Conservation (phyloP, 2,329 filamentous ascomycete species). For the Epichloe uncinata region DNA sequence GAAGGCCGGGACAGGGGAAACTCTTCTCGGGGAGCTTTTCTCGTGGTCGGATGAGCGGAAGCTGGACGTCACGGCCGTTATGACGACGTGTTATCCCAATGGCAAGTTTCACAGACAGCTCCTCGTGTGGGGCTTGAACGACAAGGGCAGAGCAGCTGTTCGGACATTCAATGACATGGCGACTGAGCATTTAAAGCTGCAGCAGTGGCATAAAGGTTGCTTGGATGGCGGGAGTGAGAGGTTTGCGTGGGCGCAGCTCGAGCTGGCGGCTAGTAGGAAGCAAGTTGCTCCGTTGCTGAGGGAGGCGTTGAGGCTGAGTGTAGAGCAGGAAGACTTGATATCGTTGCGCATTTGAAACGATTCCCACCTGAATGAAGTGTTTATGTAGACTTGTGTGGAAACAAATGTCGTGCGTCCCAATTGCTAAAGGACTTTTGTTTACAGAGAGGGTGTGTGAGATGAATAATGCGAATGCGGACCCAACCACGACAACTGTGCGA, state of each 20-base stretch:
- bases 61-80: slow-evolving; percentile 51
- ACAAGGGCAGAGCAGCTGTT: slow-evolving; percentile 34
- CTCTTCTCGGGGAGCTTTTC: slow-evolving; percentile 35
- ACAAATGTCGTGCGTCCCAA: too few relatives aligned
- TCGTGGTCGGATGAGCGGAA: slow-evolving; percentile 41
- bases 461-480: too few relatives aligned
- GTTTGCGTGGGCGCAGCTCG: slow-evolving; percentile 53
- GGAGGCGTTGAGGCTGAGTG: slow-evolving; percentile 32
- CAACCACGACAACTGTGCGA: too few relatives aligned
- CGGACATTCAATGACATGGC: slow-evolving; percentile 38
- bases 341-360: too few relatives aligned
- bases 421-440: too few relatives aligned
- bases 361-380: too few relatives aligned
- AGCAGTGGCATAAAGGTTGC: slow-evolving; percentile 35
- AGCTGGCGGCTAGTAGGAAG: slow-evolving; percentile 49
- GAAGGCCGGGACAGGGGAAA: slow-evolving; percentile 32
- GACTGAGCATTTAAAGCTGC: slow-evolving; percentile 38
- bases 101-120: slow-evolving; percentile 52
- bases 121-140: slow-evolving; percentile 49
- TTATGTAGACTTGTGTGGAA: too few relatives aligned
- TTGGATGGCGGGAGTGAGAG: slow-evolving; percentile 37
- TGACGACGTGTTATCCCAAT: slow-evolving; percentile 49
- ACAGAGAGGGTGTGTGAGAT: too few relatives aligned
- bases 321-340: not conserved
- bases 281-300: slow-evolving; percentile 56